These are phyloP conservation scores for Vicia faba DNA, from an alignment of 306 rosid genomes.

Conservation along the genomic window DNA sequence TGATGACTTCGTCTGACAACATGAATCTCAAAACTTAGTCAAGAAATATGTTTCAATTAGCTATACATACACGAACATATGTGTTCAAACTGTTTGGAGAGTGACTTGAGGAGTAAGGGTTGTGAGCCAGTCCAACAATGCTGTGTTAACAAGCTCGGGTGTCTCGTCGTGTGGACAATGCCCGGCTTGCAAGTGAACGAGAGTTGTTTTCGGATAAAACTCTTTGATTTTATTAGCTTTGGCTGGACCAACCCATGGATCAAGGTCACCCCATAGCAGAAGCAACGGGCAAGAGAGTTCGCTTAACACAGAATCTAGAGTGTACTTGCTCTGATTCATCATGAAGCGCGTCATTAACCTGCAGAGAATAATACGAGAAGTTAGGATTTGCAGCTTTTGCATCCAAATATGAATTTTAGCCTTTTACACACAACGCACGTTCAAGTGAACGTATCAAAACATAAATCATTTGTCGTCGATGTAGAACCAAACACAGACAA, in stretches of 20 bases:
- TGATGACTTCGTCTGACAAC: slow-evolving; percentile 3
- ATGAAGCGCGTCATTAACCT: slow-evolving; percentile 93
- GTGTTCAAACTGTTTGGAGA: slow-evolving; percentile 52
- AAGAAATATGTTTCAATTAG: slow-evolving; percentile 17
- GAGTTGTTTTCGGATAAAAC: slow-evolving; percentile 71
- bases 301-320: slow-evolving; percentile 64
- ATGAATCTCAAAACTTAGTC: slow-evolving; percentile 19
- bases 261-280: slow-evolving; percentile 94
- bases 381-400: not conserved
- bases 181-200: slow-evolving; percentile 83
- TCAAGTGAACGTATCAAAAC: not conserved
- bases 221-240: slow-evolving; percentile 78
- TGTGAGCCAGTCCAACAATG: slow-evolving; percentile 77
- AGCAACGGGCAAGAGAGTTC: slow-evolving; percentile 80
- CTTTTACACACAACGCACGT: not conserved
- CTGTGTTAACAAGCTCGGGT: slow-evolving; percentile 78
- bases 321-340: slow-evolving; percentile 77
- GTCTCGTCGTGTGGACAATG: slow-evolving; percentile 92
- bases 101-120: slow-evolving; percentile 49
- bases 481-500: not conserved
- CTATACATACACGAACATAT: slow-evolving; percentile 7
- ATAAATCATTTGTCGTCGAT: not conserved
- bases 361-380: slow-evolving; percentile 28
- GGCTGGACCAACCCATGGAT: slow-evolving; percentile 96
- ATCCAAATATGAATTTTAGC: not conserved